Evolutionary conservation across 169 alveolate species (phyloP).

Genomic region (Neospora caninum): DNA sequence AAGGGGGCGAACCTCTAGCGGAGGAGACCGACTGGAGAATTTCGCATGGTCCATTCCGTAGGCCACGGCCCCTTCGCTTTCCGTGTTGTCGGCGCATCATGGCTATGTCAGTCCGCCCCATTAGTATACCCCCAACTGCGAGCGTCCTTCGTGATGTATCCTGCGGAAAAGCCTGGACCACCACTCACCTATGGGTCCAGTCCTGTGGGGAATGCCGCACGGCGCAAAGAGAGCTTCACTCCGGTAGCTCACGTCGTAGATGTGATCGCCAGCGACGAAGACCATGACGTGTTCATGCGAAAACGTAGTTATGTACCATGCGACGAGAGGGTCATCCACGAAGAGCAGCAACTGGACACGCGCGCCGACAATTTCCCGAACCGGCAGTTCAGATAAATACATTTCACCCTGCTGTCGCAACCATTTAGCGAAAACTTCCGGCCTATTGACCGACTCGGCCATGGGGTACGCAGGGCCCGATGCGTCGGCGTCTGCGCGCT

Average conservation of each 20-base stretch:
- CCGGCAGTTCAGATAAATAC: constrained; percentile 19
- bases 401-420: constrained; percentile 47
- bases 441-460: constrained; percentile 34
- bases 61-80: too few species aligned
- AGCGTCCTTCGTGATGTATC: too few species aligned
- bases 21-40: too few species aligned
- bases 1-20: too few species aligned
- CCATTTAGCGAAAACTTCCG: constrained; percentile 55
- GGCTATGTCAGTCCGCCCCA: too few species aligned
- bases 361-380: constrained; percentile 27
- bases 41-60: too few species aligned
- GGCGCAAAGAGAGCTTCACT: constrained; percentile 61
- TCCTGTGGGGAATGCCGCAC: constrained; percentile 54
- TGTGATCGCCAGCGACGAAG: constrained; percentile 53
- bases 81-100: too few species aligned
- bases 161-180: neutral
- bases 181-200: neutral
- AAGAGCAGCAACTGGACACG: constrained; percentile 48
- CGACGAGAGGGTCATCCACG: constrained; percentile 56
- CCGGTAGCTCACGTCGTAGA: constrained; percentile 49
- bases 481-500: neutral
- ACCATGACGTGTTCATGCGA: constrained; percentile 47
- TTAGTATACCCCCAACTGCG: too few species aligned
- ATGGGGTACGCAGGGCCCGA: neutral
- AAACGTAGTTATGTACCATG: constrained; percentile 60